Base-by-base conservation (phyloP, 2,329 filamentous ascomycete genomes). In the Fusarium albosuccineum region DNA sequence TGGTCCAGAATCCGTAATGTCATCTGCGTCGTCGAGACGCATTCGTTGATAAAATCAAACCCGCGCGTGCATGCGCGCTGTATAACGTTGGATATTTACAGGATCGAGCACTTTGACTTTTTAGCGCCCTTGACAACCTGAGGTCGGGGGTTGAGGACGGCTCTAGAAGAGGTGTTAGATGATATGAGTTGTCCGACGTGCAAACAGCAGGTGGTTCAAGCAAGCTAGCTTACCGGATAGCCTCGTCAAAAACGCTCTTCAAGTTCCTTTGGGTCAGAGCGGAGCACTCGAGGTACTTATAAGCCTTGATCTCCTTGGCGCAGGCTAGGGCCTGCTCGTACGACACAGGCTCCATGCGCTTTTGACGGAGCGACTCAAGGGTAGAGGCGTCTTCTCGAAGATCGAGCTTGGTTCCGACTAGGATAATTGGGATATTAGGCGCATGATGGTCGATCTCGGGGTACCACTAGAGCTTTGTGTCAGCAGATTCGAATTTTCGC, bases 161-260 rank as follows among this genome's bases (percentile, higher is more conserved):
- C 90, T 74, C 91, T 93, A 73, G 13, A 16, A 22, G 13, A 87
- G 70, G 22, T 40, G 40, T 57, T 49, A 72, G 70, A 41, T 16
- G 27, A 30, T 6, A 44, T 49, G 30, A 11, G n/a, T 29, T 22
- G 22, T 22, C 22, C 22, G 22, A 22, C 22, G 22, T 22, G 22
- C 22, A 22, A 22, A 22, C 4, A 22, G 4, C 22, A 22, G 22
- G 4, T 22, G 22, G 22, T 22, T 22, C 22, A 22, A 22, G 4
- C 7, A 14, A 22, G 11, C 13, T 3, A 48, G 34, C 91, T 73
- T 83, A 98, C 96, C 96, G 91, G 77, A 99, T 99, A 34, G 96
- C 96, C 82, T 97, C 95, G 77, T 99, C 96, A 77, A 99, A 99
- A 49, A 99, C 96, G 75, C 93, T 97, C 90, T 99, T 99, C 73